phyloP scores from a whole-genome alignment of 2,329 filamentous ascomycete species.

The Epichloe baconii region DNA sequence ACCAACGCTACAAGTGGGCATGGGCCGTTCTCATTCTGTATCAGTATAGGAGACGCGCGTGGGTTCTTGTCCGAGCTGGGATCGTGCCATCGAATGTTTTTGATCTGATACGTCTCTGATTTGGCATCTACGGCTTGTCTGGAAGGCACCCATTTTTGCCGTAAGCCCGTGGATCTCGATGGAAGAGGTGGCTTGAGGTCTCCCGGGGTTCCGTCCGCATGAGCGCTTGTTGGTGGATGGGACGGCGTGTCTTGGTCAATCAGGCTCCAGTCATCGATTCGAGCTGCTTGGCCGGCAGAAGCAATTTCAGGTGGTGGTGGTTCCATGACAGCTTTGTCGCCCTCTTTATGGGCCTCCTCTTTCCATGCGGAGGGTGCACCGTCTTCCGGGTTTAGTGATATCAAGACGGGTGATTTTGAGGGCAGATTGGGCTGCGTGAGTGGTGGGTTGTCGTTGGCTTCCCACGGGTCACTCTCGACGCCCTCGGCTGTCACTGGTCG shows the following conservation, averaged over 20 bases:
- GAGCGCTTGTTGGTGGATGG: conserved; percentile 6
- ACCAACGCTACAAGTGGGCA: conserved; percentile 88
- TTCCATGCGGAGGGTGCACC: conserved; percentile 25
- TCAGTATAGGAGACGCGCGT: conserved; percentile 70
- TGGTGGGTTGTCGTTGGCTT: conserved; percentile 14
- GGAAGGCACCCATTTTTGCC: conserved; percentile 24
- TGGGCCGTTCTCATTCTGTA: conserved; percentile 89
- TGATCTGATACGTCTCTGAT: conserved; percentile 80
- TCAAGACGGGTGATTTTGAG: conserved; percentile 19
- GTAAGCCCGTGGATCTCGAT: conserved; percentile 18
- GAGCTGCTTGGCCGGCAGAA: conserved; percentile 7
- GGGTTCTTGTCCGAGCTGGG: conserved; percentile 43
- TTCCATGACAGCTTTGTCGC: conserved; percentile 12
- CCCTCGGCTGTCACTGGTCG: conserved; percentile 13
- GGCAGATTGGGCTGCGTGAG: conserved; percentile 10
- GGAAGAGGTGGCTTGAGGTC: conserved; percentile 24
- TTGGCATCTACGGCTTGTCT: conserved; percentile 31
- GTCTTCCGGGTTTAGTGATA: conserved; percentile 25
- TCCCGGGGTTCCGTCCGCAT: conserved; percentile 6
- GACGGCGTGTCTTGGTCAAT: conserved; percentile 29
- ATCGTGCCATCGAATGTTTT: conserved; percentile 80
- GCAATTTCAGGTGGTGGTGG: conserved; percentile 10
- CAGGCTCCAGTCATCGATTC: conserved; percentile 36
- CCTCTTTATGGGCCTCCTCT: conserved; percentile 19
- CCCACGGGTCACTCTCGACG: conserved; percentile 17